Base-by-base conservation (phyloP, 148 eudicot genomes). In the Spergularia marina region DNA sequence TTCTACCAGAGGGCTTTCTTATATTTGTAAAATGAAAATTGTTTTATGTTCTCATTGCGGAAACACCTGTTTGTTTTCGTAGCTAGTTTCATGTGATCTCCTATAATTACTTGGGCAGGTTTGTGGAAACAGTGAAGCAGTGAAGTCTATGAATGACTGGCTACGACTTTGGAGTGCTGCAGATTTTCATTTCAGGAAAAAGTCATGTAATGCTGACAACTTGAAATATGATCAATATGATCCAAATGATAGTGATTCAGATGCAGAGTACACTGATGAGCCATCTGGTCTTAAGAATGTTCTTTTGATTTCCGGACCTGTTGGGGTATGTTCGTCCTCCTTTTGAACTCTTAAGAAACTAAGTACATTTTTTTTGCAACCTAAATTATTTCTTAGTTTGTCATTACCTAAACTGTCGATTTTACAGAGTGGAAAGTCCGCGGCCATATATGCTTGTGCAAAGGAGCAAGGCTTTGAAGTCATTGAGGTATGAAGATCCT, bases 391-490 rank as follows among this genome's bases (percentile, higher is more conserved):
- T 53, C 17, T 15, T 23, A 51, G 53, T 47, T 54, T 41, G 58
- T 47, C 68, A n/a, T 53, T 70, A 44, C 67, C 74, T 23, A 69
- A 25, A 69, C 62, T 16, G n/a, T 72, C 73, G 55, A 34, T 77
- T 60, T 59, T 60, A 47, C 88, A 95, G 98, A 84, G 98, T 86
- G 98, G 98, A 80, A 95, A 95, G 83, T 90, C 98, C 69, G 98
- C 98, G 18, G 96, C 98, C 76, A 85, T 95, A 62, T 95, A 95
- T 82, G 94, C 98, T 72, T 92, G 97, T 90, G 98, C 98, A 57
- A 89, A 89, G 76, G 98, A 95, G 77, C 96, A 92, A 84, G 98
- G 97, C 13, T 95, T 92, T 82, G 88, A 89, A 69, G 85, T 95
- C 68, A 89, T 89, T 76, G 97, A 95, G 96, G 98, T 95, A 87